Evolutionary conservation across 2,329 filamentous ascomycete genomes (phyloP).

Genomic region (Magnaporthales sp.): DNA sequence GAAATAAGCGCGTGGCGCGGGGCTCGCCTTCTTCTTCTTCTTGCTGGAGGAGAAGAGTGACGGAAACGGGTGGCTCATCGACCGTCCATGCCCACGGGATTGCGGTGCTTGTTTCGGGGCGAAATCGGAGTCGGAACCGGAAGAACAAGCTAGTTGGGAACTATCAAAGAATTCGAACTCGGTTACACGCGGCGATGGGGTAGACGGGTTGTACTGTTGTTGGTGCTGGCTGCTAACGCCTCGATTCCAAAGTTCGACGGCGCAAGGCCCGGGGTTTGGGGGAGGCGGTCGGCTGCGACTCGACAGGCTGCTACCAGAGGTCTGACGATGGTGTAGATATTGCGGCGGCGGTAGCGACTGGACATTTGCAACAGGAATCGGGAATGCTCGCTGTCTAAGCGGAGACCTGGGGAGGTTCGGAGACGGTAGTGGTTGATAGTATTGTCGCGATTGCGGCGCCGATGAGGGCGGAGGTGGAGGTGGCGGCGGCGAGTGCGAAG

Average conservation of each 20-base stretch:
- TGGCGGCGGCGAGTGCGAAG: neutral
- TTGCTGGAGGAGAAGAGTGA: constrained; percentile 56
- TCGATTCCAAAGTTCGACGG: neutral
- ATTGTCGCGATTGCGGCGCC: neutral
- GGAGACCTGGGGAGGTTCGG: neutral
- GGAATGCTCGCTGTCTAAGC: neutral
- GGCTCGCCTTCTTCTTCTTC: constrained; percentile 37
- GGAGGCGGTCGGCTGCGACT: neutral
- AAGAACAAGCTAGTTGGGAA: constrained; percentile 14
- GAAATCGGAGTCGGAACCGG: constrained; percentile 33
- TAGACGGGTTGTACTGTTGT: neutral
- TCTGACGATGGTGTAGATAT: neutral
- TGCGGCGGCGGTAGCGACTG: neutral
- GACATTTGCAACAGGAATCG: neutral
- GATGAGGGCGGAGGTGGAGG: neutral
- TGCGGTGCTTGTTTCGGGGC: constrained; percentile 17
- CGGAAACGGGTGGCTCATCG: constrained; percentile 74
- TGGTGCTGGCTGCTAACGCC: neutral
- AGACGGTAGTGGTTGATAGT: neutral
- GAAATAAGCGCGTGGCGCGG: constrained; percentile 6
- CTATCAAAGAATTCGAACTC: constrained; percentile 15
- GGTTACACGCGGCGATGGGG: constrained; percentile 1
- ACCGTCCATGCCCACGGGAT: constrained; percentile 42
- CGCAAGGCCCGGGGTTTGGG: neutral
- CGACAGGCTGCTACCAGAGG: neutral